A percentile compares a stretch with the other conserved stretches of the same genome.
Evolutionary conservation across 768 basidiomycete genomes (phyloP).

Genomic region (Leccinum pellstonianum): DNA sequence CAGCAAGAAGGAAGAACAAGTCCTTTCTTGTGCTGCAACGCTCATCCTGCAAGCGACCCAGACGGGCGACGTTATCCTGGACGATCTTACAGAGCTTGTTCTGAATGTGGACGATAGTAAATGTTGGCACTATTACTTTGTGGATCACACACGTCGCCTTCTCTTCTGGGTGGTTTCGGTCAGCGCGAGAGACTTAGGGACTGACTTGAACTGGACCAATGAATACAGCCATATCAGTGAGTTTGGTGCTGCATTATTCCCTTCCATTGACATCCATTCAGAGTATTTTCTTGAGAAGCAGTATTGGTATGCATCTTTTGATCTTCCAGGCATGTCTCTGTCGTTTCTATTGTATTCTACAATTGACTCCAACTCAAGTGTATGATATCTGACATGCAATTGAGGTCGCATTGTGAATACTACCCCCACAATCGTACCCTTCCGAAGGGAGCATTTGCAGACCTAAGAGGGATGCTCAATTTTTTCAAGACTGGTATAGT

Average conservation of each 20-base stretch:
- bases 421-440: conserved; percentile 9
- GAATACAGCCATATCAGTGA: background rate
- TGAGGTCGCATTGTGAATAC: conserved; percentile 19
- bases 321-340: background rate
- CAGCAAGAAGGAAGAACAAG: background rate
- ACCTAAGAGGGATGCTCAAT: conserved; percentile 18
- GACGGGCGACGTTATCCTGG: background rate
- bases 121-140: conserved; percentile 17
- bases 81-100: conserved; percentile 14
- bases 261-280: conserved; percentile 5
- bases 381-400: background rate
- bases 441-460: conserved; percentile 3
- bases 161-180: conserved; percentile 18
- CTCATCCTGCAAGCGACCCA: conserved; percentile 8
- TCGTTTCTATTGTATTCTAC: background rate
- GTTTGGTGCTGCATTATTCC: background rate
- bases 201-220: conserved; percentile 6
- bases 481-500: conserved; percentile 12
- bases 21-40: conserved; percentile 2
- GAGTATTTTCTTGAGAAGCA: background rate
- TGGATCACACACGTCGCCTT: conserved; percentile 16
- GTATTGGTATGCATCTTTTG: conserved; percentile 11
- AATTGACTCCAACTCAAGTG: conserved; percentile 1
- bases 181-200: background rate
- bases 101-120: conserved; percentile 4